Conservation (phyloP, 345 rosid genomes). For the Triadica sebifera region DNA sequence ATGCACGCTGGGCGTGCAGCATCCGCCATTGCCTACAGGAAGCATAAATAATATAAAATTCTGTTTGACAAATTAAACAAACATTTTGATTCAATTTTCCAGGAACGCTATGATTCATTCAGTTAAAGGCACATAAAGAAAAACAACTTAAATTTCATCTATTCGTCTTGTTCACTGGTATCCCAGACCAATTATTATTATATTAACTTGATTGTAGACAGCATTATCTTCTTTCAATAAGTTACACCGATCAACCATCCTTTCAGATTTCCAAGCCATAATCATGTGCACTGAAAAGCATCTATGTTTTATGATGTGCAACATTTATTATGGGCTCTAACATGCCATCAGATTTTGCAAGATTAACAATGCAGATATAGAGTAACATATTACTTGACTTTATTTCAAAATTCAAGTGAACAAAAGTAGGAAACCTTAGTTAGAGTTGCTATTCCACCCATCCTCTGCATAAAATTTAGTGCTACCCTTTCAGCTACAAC, state of each 20-base stretch:
- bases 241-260: neutral
- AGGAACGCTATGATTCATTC: constrained; percentile 8
- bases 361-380: neutral
- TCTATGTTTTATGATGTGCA: neutral
- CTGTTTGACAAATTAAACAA: neutral
- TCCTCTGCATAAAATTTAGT: constrained; percentile 94
- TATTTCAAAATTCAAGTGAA: constrained; percentile 2
- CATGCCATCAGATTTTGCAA: constrained; percentile 2
- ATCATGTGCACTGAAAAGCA: neutral
- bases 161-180: neutral
- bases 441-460: constrained; percentile 97
- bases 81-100: neutral
- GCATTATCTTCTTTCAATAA: too few species aligned
- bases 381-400: neutral
- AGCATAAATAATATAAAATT: constrained; percentile 13
- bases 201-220: too few species aligned
- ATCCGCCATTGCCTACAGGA: constrained; percentile 84
- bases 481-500: constrained; percentile 90
- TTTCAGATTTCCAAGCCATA: constrained; percentile 5
- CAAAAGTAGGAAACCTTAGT: constrained; percentile 57
- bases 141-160: neutral
- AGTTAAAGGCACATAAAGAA: neutral
- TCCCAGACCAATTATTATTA: neutral
- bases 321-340: neutral
- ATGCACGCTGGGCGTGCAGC: constrained; percentile 84